These are phyloP conservation scores for Quercus tomentella DNA, from an alignment of 331 rosid species.

Conservation along the genomic window DNA sequence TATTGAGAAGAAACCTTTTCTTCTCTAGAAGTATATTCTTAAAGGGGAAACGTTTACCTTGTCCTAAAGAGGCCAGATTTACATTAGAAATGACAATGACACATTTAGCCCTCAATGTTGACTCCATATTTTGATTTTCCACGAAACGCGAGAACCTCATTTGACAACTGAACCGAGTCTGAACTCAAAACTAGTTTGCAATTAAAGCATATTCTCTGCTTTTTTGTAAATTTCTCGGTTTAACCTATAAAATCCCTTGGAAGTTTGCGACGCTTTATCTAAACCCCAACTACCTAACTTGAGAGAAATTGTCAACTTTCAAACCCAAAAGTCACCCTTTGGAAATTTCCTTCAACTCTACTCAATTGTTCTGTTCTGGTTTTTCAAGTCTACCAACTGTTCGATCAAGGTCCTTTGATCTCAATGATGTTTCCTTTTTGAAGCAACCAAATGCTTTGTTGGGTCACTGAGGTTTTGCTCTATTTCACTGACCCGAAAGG, in stretches of 20 bases:
- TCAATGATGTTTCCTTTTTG: neutral
- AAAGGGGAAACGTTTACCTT: too few relatives aligned
- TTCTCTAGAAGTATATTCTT: too few relatives aligned
- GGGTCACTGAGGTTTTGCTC: slow-evolving; percentile 5
- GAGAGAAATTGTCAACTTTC: slow-evolving; percentile 1
- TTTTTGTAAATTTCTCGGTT: neutral
- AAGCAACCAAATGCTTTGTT: slow-evolving; percentile 1
- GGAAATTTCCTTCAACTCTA: neutral
- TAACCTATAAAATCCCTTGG: neutral
- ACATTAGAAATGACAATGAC: too few relatives aligned
- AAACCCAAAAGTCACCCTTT: neutral
- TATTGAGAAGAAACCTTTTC: too few relatives aligned
- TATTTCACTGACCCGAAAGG: neutral
- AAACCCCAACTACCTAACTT: neutral
- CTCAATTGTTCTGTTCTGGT: neutral
- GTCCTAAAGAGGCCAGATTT: too few relatives aligned
- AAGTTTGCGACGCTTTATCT: neutral
- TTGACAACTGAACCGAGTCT: too few relatives aligned
- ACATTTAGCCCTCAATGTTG: too few relatives aligned
- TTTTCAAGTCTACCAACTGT: slow-evolving; percentile 24
- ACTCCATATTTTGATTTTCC: too few relatives aligned
- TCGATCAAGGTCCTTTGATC: slow-evolving; percentile 15
- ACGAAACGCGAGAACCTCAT: too few relatives aligned
- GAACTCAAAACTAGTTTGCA: too few relatives aligned
- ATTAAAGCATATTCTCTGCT: neutral